Base-by-base conservation (phyloP, 257 asterid species). In the Solanum habrochaites region DNA sequence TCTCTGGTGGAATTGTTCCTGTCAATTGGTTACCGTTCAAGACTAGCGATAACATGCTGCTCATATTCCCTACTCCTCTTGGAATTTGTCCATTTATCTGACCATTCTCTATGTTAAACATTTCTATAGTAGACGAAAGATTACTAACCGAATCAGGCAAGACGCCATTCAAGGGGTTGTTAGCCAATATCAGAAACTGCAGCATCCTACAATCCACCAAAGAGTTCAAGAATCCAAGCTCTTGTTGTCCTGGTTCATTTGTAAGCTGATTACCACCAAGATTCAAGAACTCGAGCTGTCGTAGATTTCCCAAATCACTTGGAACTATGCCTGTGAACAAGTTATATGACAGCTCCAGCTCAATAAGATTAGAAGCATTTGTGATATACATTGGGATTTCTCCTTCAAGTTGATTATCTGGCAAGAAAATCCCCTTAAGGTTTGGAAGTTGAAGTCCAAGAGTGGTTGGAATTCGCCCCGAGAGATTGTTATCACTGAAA, bases 51-150 rank as follows among this genome's bases (percentile, higher is more conserved):
- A 86, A 43, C 90, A 91, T 84, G 87, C 87, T 89, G 71, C 90
- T 90, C 74, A 91, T 83, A 87, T 91, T 91, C 39, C 92, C 92
- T 11, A 90, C 42, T 80, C 90, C 91, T 64, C 69, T 80, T 2
- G 92, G 93, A 40, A 91, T 90, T 9, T 37, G 43, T 2, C 93
- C 92, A 29, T 58, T 83, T 70, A 91, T 78, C 67, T 49, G 85
- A 45, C 87, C 88, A 37, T 82, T 77, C 85, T 86, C 89, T 27
- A 89, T 62, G 74, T 77, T 87, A 40, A 92, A 86, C 90, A 87
- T 86, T 78, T 90, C 85, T 9, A 91, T 37, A 4, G 88, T 83
- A 75, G 87, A 85, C 13, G 93, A 90, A 18, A 90, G 88, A 39
- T 90, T 91, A 60, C 84, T 88, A 14, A 91, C 58, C 8, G 92